phyloP scores from a whole-genome alignment of 768 basidiomycete genomes.

The Lentinula sp. region DNA sequence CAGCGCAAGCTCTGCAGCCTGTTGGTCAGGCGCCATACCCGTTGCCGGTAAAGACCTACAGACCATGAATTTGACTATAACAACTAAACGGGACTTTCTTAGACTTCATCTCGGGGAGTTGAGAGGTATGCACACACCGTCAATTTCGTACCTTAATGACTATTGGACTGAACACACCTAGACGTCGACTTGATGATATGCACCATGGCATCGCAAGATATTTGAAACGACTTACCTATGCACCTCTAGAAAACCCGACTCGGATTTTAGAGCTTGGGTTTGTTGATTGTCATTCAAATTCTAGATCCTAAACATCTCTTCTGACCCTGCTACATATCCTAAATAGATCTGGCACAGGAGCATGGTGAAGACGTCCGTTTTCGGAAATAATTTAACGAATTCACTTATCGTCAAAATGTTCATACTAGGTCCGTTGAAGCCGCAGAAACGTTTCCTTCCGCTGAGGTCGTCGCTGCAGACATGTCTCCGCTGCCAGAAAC shows the following conservation, averaged over 20 bases:
- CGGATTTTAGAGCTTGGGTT: constrained; percentile 3
- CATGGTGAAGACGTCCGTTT: neutral
- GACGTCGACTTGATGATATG: constrained; percentile 6
- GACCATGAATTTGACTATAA: neutral
- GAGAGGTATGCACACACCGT: neutral
- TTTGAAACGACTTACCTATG: neutral
- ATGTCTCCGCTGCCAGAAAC: constrained; percentile 3
- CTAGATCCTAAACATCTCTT: neutral
- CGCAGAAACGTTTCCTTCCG: neutral
- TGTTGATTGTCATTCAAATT: neutral
- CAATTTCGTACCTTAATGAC: too few species aligned
- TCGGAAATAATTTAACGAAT: neutral
- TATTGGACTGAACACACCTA: neutral
- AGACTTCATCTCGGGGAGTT: constrained; percentile 4
- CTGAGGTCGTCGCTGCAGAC: neutral
- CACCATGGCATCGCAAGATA: constrained; percentile 1
- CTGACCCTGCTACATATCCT: neutral
- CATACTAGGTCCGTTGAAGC: neutral
- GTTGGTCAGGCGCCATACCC: neutral
- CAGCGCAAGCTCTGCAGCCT: neutral
- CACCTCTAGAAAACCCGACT: neutral
- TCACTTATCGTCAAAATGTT: neutral
- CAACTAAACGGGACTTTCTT: neutral
- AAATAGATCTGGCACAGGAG: neutral
- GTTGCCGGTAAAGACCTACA: neutral